Evolutionary conservation across 2,329 filamentous ascomycete species (phyloP).

Genomic region (Cercospora beticola): DNA sequence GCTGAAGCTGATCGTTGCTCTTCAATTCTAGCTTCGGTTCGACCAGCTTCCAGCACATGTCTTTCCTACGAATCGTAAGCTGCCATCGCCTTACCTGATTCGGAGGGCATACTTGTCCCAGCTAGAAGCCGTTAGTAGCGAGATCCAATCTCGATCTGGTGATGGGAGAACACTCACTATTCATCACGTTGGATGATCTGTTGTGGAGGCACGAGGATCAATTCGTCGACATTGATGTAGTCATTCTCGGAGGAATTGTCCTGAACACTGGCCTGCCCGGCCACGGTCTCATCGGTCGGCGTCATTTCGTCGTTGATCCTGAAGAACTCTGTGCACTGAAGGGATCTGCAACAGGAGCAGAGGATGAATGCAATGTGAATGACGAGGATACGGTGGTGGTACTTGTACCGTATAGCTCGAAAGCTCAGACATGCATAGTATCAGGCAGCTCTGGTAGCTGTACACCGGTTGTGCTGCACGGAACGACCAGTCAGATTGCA

Average conservation of each 20-base stretch:
- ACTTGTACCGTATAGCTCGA: too few relatives aligned
- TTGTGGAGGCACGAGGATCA: background rate
- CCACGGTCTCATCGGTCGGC: background rate
- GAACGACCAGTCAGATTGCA: background rate
- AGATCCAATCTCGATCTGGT: background rate
- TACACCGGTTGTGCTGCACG: background rate
- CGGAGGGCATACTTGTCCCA: slow-evolving; percentile 7
- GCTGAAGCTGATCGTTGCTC: background rate
- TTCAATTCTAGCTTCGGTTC: background rate
- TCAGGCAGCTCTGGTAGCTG: background rate
- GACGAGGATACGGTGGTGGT: too few relatives aligned
- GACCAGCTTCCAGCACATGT: slow-evolving; percentile 4
- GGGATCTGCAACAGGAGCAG: too few relatives aligned
- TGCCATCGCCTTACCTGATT: background rate
- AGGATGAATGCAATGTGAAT: too few relatives aligned
- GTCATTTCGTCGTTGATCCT: background rate
- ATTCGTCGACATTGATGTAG: background rate
- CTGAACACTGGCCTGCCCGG: background rate
- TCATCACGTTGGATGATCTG: slow-evolving; percentile 5
- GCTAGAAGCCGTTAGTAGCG: background rate
- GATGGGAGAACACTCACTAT: background rate
- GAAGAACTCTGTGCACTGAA: too few relatives aligned
- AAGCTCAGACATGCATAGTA: background rate
- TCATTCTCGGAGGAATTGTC: slow-evolving; percentile 1
- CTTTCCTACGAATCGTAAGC: background rate